Percentiles rank a stretch among this genome's conserved stretches.
These are phyloP conservation scores for Clitoria ternatea DNA, from an alignment of 306 rosid species.

Conservation along the genomic window DNA sequence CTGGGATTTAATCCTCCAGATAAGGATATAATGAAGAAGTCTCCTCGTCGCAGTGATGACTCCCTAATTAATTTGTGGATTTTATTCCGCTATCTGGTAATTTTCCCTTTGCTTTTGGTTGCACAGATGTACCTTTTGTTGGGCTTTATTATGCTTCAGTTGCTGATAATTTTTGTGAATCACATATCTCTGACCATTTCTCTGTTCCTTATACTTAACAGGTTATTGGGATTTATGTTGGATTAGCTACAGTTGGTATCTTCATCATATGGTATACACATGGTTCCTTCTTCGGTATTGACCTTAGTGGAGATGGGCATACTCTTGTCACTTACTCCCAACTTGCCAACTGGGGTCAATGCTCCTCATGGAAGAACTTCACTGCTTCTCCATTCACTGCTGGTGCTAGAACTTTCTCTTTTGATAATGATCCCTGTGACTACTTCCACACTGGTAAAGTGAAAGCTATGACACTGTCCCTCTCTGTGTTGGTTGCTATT, in stretches of 20 bases:
- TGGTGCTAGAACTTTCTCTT: conserved; percentile 47
- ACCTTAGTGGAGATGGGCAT: conserved; percentile 83
- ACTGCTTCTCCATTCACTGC: conserved; percentile 88
- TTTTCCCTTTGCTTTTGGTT: neutral
- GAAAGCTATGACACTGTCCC: conserved; percentile 86
- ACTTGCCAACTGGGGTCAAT: conserved; percentile 86
- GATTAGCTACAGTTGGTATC: conserved; percentile 83
- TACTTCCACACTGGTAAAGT: conserved; percentile 77
- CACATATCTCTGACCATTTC: neutral
- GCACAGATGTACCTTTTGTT: neutral
- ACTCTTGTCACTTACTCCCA: conserved; percentile 80
- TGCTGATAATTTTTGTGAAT: neutral
- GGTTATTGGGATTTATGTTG: conserved; percentile 90
- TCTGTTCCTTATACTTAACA: conserved; percentile 20
- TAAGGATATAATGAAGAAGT: conserved; percentile 84
- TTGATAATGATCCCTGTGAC: conserved; percentile 61
- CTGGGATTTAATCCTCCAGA: conserved; percentile 96
- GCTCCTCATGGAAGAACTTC: conserved; percentile 69
- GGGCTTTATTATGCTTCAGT: neutral
- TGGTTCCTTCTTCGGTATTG: conserved; percentile 80
- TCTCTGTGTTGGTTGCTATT: conserved; percentile 87
- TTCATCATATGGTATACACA: conserved; percentile 89
- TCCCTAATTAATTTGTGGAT: conserved; percentile 82
- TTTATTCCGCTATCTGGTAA: conserved; percentile 90
- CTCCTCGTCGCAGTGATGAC: conserved; percentile 78